Evolutionary conservation across 208 protist genomes (phyloP), one percentile per base, ranked within the genome.

Genomic region (Leishmania guyanensis): DNA sequence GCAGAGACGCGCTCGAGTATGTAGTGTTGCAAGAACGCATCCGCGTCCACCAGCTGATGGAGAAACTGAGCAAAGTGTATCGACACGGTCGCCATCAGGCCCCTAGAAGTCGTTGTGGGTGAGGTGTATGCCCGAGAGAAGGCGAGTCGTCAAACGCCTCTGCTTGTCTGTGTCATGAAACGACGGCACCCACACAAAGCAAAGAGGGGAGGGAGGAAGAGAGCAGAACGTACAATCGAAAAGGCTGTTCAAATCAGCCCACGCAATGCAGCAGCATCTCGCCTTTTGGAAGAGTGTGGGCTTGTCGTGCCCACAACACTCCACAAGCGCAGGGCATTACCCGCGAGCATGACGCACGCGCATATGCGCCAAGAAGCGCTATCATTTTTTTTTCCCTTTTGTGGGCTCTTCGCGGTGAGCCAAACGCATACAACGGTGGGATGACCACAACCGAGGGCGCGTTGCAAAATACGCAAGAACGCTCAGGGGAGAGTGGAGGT

Each of bases 1-100:
- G 74, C 48, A 46, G 74, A 68, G 20, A 77, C 56, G 26, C 74
- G 20, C 22, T n/a, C 48, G 1, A 77, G 51, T 50, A 77, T 77
- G 56, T 64, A 56, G 29, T 10, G 74, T 48, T 77, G 74, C 74
- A 77, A 43, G 22, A 2, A 20, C 29, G 53, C 22, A 29, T 77
- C 74, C 16, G 72, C 51, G 14, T 76, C 72, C 29, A 76, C 48
- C 29, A 76, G 72, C 51, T 29, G 14, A 50, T 17, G 51, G 16
- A 76, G 33, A 36, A n/a, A 64, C n/a, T 62, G 29, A 5, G 36
- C n/a, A 20, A 76, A 53, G 22, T 9, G 53, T 29, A 53, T 48
- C 51, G 72, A 76, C 29, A 36, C 16, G 8, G 51, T 48, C 50
- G 53, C 51, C 51, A 76, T 56, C 8, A 16, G 12, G 26, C 26